phyloP scores from a whole-genome alignment of 352 stramenopile species.

The Phytopythium litorale region DNA sequence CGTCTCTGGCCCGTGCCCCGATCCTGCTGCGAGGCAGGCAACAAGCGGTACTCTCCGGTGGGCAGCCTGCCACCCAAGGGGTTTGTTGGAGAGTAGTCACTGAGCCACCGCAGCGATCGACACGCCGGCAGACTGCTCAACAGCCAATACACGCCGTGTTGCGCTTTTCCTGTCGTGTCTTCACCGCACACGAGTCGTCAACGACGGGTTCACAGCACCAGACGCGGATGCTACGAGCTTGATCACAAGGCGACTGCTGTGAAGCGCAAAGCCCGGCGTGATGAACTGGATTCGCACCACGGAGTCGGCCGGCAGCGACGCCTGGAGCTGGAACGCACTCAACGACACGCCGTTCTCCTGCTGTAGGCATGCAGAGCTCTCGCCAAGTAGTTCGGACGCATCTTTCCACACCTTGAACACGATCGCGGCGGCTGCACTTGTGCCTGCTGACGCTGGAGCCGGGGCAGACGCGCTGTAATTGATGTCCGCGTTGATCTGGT shows the following conservation, averaged over 20 bases:
- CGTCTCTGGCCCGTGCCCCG: constrained; percentile 1
- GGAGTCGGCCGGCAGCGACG: constrained; percentile 19
- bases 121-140: neutral
- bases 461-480: constrained; percentile 9
- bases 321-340: constrained; percentile 26
- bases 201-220: neutral
- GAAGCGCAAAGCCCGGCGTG: constrained; percentile 31
- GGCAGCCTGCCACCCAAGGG: neutral
- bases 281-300: constrained; percentile 37
- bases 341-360: constrained; percentile 30
- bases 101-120: neutral
- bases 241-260: constrained; percentile 32
- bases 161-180: neutral
- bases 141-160: neutral
- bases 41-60: neutral
- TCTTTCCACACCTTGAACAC: constrained; percentile 39
- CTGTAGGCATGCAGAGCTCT: constrained; percentile 24
- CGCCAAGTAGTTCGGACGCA: constrained; percentile 21
- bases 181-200: neutral
- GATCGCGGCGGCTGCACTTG: neutral
- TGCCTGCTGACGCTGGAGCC: neutral
- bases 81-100: neutral
- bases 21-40: neutral
- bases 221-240: neutral
- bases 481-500: constrained; percentile 36